Conservation (phyloP, 331 rosid species). For the Rosa hybrid region DNA sequence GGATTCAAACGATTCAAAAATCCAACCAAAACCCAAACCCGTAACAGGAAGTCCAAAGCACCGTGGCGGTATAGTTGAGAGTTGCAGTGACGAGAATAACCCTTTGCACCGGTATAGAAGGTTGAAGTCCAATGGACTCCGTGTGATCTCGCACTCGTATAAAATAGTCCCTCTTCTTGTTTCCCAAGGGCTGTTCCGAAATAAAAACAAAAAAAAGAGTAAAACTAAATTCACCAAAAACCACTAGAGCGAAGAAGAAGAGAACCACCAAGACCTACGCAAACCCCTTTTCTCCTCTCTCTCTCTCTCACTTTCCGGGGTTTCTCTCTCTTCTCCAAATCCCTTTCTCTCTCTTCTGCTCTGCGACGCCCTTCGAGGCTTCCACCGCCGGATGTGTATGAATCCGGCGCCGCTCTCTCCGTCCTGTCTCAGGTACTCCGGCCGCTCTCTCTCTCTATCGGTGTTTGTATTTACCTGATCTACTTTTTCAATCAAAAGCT, state of each 20-base stretch:
- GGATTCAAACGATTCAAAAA: no score
- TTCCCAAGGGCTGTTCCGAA: constrained; percentile 19
- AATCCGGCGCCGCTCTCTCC: constrained; percentile 35
- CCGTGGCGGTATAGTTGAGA: no score
- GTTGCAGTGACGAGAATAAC: no score
- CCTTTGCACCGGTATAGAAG: no score
- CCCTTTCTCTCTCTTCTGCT: constrained; percentile 14
- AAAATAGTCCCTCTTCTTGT: constrained; percentile 1
- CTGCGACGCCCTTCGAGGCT: constrained; percentile 18
- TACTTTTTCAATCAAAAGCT: constrained; percentile 17
- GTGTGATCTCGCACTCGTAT: constrained; percentile 24
- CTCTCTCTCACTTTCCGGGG: background rate
- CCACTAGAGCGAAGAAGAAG: background rate
- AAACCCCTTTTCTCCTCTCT: constrained; percentile 14
- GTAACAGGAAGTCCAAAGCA: no score
- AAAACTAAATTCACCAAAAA: background rate
- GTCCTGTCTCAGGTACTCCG: constrained; percentile 54
- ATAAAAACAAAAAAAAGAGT: background rate
- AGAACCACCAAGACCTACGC: constrained; percentile 9
- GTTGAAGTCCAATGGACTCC: no score
- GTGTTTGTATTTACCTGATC: constrained; percentile 30
- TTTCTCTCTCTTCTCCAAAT: background rate
- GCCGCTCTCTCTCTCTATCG: background rate
- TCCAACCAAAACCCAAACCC: no score
- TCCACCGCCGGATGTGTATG: constrained; percentile 65